These are phyloP conservation scores for Pleodorina starrii DNA, from an alignment of 139 green algal species.

Conservation along the genomic window DNA sequence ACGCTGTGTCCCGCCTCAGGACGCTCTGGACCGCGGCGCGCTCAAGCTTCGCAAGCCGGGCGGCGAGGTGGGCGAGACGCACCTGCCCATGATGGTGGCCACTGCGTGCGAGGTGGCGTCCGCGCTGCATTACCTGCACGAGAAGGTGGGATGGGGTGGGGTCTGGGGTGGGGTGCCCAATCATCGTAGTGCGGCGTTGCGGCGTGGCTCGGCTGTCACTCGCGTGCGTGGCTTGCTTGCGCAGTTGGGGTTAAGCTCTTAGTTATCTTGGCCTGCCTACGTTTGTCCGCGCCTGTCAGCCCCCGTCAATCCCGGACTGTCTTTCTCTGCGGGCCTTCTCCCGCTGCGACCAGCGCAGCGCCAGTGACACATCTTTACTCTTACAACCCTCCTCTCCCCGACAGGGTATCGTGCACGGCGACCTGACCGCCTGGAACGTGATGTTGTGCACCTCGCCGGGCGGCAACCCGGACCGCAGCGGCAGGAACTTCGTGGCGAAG, in stretches of 20 bases:
- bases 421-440: constrained; percentile 80
- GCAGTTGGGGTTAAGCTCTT: no score
- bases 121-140: constrained; percentile 74
- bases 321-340: no score
- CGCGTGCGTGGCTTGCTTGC: no score
- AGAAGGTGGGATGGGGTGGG: constrained; percentile 17
- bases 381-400: no score
- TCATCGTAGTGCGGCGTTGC: background rate
- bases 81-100: constrained; percentile 59
- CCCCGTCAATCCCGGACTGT: no score
- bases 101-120: constrained; percentile 65
- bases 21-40: constrained; percentile 61
- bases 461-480: constrained; percentile 18
- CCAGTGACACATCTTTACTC: no score
- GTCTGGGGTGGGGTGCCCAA: no score
- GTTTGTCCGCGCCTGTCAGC: no score
- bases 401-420: constrained; percentile 52
- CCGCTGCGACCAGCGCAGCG: no score
- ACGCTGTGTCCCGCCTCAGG: no score
- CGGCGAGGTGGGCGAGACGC: constrained; percentile 42
- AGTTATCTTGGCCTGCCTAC: no score
- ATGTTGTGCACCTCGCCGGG: constrained; percentile 56
- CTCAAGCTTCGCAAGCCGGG: constrained; percentile 33
- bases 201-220: no score
- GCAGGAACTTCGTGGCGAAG: constrained; percentile 75